phyloP scores from a whole-genome alignment of 495 filamentous ascomycete species.

The Penicillium steckii region DNA sequence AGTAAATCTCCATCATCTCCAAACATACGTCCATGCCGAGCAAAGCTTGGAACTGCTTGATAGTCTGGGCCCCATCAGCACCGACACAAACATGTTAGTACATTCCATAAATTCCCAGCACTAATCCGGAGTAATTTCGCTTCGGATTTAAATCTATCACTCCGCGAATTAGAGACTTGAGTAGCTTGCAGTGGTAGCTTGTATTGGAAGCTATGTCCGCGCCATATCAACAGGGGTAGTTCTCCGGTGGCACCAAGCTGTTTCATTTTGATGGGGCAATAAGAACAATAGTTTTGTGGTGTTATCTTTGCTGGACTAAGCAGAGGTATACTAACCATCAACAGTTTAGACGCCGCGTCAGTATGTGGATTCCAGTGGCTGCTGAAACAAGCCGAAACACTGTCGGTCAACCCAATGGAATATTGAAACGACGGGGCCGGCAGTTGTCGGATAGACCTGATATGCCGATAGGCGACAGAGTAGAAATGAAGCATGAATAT shows the following conservation, averaged over 20 bases:
- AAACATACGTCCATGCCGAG: not conserved
- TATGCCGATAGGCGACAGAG: too few relatives aligned
- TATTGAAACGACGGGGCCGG: not conserved
- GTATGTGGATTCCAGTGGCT: not conserved
- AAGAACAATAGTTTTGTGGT: constrained; percentile 15
- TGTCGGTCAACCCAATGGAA: constrained; percentile 4
- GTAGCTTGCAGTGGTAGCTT: too few relatives aligned
- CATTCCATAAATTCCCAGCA: not conserved
- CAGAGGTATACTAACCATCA: not conserved
- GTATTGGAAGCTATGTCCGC: not conserved
- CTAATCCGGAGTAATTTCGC: not conserved
- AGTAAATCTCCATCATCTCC: too few relatives aligned
- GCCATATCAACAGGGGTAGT: not conserved
- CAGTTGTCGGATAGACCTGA: not conserved
- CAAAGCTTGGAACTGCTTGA: not conserved
- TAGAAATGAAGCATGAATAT: too few relatives aligned
- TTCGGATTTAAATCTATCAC: not conserved
- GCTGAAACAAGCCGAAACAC: not conserved
- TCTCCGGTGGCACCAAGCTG: constrained; percentile 18
- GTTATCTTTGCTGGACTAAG: not conserved
- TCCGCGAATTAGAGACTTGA: not conserved
- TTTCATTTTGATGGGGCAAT: constrained; percentile 19
- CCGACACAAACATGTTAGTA: not conserved
- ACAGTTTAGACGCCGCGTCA: too few relatives aligned
- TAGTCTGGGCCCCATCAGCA: not conserved